Evolutionary conservation across 1,284 basidiomycete species (phyloP).

Genomic region (Blastosporella zonata): DNA sequence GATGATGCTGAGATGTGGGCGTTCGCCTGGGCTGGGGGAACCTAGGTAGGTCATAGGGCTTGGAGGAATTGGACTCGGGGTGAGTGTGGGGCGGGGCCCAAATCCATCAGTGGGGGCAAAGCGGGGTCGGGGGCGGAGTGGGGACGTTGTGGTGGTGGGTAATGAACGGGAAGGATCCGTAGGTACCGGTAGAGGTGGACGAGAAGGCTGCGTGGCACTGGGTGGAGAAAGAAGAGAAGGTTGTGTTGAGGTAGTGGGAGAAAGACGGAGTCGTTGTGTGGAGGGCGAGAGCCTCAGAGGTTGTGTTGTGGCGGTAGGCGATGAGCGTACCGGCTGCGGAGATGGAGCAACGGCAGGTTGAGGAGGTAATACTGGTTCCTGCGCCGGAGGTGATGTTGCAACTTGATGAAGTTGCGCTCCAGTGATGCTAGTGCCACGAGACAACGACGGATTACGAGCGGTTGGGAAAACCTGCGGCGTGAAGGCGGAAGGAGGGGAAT

Average conservation of each 20-base stretch:
- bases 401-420: constrained; percentile 10
- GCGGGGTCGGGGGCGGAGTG: constrained; percentile 12
- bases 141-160: neutral
- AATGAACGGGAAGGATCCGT: neutral
- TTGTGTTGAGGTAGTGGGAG: constrained; percentile 4
- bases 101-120: constrained; percentile 17
- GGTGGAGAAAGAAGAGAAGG: neutral
- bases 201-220: neutral
- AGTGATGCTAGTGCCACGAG: constrained; percentile 8
- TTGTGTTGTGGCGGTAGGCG: neutral
- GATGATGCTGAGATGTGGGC: constrained; percentile 20
- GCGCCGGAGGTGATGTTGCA: neutral
- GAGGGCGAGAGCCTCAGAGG: neutral
- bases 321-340: neutral
- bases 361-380: neutral
- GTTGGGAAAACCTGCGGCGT: constrained; percentile 11
- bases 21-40: constrained; percentile 11
- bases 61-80: constrained; percentile 4
- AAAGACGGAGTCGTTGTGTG: constrained; percentile 6
- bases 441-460: constrained; percentile 16
- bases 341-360: neutral
- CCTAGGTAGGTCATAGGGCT: constrained; percentile 5
- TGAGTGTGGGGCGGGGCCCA: constrained; percentile 12
- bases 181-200: neutral
- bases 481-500: constrained; percentile 4